Evolutionary conservation across 139 green algal genomes (phyloP).

Genomic region (Bryopsis sp.): DNA sequence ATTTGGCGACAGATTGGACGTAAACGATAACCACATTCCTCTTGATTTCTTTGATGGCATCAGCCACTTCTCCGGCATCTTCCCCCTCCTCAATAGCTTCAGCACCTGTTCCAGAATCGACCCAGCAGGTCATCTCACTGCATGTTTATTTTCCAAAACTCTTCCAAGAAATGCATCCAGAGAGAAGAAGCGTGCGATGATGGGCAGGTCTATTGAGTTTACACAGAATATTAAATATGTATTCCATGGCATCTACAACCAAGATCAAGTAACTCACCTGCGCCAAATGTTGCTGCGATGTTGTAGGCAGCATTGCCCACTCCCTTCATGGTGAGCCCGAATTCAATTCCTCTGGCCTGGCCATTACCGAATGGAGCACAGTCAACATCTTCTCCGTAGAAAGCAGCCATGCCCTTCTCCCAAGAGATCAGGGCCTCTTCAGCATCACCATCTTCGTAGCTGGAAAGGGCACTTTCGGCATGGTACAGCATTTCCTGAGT

Average conservation of each 20-base stretch:
- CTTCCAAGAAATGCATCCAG: background rate
- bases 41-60: background rate
- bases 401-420: constrained; percentile 10
- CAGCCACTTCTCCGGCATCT: background rate
- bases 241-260: background rate
- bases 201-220: background rate
- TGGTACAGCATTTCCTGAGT: background rate
- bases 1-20: constrained; percentile 11
- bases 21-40: constrained; percentile 8
- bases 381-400: background rate
- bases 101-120: background rate
- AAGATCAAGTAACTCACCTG: background rate
- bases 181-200: background rate
- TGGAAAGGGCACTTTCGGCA: background rate
- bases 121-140: background rate
- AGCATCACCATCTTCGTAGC: background rate
- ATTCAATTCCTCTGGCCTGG: constrained; percentile 15
- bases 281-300: background rate
- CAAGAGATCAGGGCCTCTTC: background rate
- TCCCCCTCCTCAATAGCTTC: background rate
- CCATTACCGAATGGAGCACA: constrained; percentile 9
- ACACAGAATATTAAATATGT: background rate
- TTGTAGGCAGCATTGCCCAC: background rate
- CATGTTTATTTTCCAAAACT: background rate
- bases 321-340: constrained; percentile 1